Evolutionary conservation across 2,329 filamentous ascomycete species (phyloP).

Genomic region (Ciborinia camelliae): DNA sequence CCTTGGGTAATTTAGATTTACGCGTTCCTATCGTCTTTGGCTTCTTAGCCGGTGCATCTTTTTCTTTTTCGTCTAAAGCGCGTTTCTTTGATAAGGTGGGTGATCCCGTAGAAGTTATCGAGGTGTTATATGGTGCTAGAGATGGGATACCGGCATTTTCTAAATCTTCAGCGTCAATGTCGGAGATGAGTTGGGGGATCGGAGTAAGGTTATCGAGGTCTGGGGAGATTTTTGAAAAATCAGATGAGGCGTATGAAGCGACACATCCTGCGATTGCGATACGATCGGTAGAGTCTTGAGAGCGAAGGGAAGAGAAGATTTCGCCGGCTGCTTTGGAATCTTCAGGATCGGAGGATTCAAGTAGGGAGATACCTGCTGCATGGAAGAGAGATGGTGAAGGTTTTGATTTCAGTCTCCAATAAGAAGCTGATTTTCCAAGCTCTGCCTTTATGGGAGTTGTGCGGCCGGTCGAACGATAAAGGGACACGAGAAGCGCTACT

Average conservation of each 20-base stretch:
- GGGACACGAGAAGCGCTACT: slow-evolving; percentile 71
- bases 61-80: slow-evolving; percentile 46
- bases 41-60: slow-evolving; percentile 48
- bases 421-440: slow-evolving; percentile 71
- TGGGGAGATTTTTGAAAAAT: slow-evolving; percentile 53
- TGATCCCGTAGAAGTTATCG: slow-evolving; percentile 42
- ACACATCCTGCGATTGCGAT: slow-evolving; percentile 79
- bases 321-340: slow-evolving; percentile 69
- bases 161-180: slow-evolving; percentile 59
- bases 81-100: slow-evolving; percentile 48
- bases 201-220: slow-evolving; percentile 58
- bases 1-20: slow-evolving; percentile 64
- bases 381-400: slow-evolving; percentile 65
- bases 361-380: slow-evolving; percentile 77
- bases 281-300: slow-evolving; percentile 62
- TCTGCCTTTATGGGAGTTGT: slow-evolving; percentile 68
- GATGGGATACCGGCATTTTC: slow-evolving; percentile 63
- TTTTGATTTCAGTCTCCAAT: slow-evolving; percentile 69
- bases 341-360: slow-evolving; percentile 67
- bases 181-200: slow-evolving; percentile 57
- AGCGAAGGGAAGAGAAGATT: slow-evolving; percentile 72
- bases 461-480: slow-evolving; percentile 75
- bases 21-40: slow-evolving; percentile 38
- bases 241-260: slow-evolving; percentile 67
- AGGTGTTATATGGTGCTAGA: slow-evolving; percentile 34